Evolutionary conservation across 257 asterid species (phyloP).

Genomic region (Ehretia macrophylla): DNA sequence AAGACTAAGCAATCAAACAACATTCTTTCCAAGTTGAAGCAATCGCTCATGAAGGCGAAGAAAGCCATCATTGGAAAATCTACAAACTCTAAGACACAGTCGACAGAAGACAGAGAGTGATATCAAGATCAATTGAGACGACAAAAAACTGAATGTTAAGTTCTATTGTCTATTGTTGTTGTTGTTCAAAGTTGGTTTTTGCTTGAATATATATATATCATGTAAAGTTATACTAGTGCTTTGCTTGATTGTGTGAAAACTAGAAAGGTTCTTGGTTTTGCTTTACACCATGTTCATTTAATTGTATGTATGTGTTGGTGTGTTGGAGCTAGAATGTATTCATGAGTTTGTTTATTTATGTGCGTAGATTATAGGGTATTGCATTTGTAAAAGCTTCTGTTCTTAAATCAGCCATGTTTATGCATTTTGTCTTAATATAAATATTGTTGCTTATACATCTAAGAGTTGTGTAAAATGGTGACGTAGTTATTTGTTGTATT

Average conservation of each 20-base stretch:
- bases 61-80: slow-evolving; percentile 86
- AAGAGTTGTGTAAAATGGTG: too few species aligned
- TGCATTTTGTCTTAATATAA: too few species aligned
- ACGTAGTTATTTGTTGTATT: too few species aligned
- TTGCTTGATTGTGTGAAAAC: background rate
- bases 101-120: too few species aligned
- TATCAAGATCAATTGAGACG: slow-evolving; percentile 24
- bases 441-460: too few species aligned
- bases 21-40: slow-evolving; percentile 75
- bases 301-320: too few species aligned
- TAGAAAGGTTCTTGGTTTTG: background rate
- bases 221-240: background rate
- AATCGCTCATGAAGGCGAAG: slow-evolving; percentile 83
- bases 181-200: background rate
- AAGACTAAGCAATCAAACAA: slow-evolving; percentile 57
- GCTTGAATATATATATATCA: background rate
- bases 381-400: background rate
- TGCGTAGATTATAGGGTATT: too few species aligned
- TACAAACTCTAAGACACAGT: slow-evolving; percentile 44
- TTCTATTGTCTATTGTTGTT: background rate
- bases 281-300: too few species aligned
- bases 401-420: background rate
- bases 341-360: too few species aligned
- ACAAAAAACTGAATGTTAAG: background rate
- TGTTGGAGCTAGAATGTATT: too few species aligned